Percentiles rank a stretch among this genome's conserved stretches.
phyloP scores from a whole-genome alignment of 176 grass and related monocot genomes.

The Lolium rigidum region DNA sequence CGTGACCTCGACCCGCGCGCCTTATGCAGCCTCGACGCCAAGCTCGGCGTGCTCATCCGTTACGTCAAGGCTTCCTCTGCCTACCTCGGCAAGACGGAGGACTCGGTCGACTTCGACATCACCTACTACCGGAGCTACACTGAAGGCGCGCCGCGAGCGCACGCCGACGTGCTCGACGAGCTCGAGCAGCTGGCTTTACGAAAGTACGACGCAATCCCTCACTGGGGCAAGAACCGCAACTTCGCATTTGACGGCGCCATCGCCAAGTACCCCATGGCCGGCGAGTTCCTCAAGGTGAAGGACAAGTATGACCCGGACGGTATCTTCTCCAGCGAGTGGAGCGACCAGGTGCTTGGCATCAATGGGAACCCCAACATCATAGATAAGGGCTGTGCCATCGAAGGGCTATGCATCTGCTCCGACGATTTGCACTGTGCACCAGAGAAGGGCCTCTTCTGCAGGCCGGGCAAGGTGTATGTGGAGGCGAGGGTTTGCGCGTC shows the following conservation, averaged over 20 bases:
- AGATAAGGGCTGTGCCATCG: background rate
- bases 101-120: constrained; percentile 62
- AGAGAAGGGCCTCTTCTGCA: background rate
- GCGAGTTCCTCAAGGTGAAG: background rate
- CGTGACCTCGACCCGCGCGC: background rate
- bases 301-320: background rate
- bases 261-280: background rate
- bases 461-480: background rate
- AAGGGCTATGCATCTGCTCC: constrained; percentile 1
- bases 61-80: constrained; percentile 50
- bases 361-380: background rate
- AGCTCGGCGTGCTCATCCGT: background rate
- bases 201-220: constrained; percentile 49
- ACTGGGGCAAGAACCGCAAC: constrained; percentile 48
- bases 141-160: constrained; percentile 36
- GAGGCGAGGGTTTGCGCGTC: background rate
- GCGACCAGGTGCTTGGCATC: constrained; percentile 52
- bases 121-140: constrained; percentile 63
- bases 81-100: constrained; percentile 50
- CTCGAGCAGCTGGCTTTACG: constrained; percentile 51
- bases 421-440: background rate
- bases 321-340: constrained; percentile 59
- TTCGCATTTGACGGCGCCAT: constrained; percentile 6
- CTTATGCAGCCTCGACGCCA: background rate
- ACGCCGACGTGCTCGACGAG: constrained; percentile 51